Evolutionary conservation across 2,329 filamentous ascomycete genomes (phyloP).

Genomic region (Fusarium tupiense): DNA sequence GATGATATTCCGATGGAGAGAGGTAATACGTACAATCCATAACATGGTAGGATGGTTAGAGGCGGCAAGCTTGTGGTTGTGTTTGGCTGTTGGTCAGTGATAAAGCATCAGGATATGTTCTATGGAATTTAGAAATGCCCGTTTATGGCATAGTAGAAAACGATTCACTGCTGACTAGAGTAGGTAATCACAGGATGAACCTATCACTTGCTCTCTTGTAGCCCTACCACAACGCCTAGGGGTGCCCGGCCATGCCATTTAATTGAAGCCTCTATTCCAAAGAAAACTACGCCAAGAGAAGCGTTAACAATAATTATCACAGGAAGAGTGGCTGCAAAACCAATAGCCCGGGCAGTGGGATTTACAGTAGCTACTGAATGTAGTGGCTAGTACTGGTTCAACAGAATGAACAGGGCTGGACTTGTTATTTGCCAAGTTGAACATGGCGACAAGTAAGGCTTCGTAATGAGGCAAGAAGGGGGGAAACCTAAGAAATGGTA

Average conservation of each 20-base stretch:
- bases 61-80: conserved; percentile 4
- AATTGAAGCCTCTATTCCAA: conserved; percentile 9
- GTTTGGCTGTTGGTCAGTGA: background rate
- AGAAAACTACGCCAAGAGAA: background rate
- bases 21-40: background rate
- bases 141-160: conserved; percentile 8
- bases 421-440: background rate
- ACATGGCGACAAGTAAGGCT: background rate
- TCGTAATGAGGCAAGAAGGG: background rate
- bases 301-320: background rate
- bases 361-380: background rate
- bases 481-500: background rate
- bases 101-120: background rate
- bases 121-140: conserved; percentile 8
- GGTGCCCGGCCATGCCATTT: conserved; percentile 5
- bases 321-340: conserved; percentile 17
- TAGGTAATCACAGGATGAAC: background rate
- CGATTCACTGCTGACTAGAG: conserved; percentile 1
- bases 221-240: conserved; percentile 11
- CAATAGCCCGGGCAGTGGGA: conserved; percentile 21
- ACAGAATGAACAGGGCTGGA: conserved; percentile 11
- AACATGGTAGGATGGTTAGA: background rate
- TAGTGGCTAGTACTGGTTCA: background rate
- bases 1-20: background rate
- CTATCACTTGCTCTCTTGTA: conserved; percentile 15